Evolutionary conservation across 768 basidiomycete species (phyloP).

Genomic region (Leucocoprinus birnbaumii): DNA sequence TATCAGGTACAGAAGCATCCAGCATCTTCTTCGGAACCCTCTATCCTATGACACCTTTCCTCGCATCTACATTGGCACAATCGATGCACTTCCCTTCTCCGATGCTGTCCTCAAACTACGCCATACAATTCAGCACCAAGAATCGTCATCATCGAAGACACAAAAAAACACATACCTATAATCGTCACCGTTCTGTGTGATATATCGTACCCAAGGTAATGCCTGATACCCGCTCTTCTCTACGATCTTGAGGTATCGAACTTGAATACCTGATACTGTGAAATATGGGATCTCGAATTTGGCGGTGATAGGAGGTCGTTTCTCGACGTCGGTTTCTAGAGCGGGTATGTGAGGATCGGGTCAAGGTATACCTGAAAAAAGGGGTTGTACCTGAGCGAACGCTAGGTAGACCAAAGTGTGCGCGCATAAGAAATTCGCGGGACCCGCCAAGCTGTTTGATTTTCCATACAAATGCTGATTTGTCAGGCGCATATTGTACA

Average conservation of each 20-base stretch:
- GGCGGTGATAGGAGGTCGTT: slow-evolving; percentile 92
- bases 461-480: slow-evolving; percentile 98
- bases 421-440: slow-evolving; percentile 96
- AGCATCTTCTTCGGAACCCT: too few species aligned
- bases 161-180: slow-evolving; percentile 55
- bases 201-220: slow-evolving; percentile 93
- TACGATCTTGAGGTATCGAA: slow-evolving; percentile 96
- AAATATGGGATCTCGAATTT: slow-evolving; percentile 99
- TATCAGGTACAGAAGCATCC: too few species aligned
- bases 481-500: slow-evolving; percentile 97
- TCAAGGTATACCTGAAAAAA: neutral
- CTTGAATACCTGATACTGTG: slow-evolving; percentile 96
- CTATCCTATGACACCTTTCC: too few species aligned
- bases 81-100: slow-evolving; percentile 46
- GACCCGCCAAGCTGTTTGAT: slow-evolving; percentile 97
- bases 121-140: neutral
- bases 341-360: neutral
- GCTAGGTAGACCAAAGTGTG: slow-evolving; percentile 94
- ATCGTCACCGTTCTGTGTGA: slow-evolving; percentile 89
- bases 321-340: slow-evolving; percentile 74
- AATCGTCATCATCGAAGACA: too few species aligned
- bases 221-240: slow-evolving; percentile 99
- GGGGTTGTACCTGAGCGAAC: slow-evolving; percentile 79
- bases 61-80: slow-evolving; percentile 15
- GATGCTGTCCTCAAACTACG: slow-evolving; percentile 66